phyloP scores from a whole-genome alignment of 1,284 basidiomycete genomes.

The Vanrija sp. region DNA sequence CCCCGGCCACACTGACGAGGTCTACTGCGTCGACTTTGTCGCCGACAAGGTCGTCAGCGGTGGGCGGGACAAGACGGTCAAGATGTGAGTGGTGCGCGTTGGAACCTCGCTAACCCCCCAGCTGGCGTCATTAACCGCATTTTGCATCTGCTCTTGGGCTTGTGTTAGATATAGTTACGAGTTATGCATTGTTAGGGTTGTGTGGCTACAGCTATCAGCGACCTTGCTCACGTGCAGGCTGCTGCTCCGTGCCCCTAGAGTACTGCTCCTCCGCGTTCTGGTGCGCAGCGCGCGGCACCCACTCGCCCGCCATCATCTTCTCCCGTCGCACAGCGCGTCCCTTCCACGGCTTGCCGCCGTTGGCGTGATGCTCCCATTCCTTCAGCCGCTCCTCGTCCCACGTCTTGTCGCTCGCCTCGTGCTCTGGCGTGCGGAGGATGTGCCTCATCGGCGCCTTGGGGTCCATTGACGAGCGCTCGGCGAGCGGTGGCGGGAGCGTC shows the following conservation, averaged over 20 bases:
- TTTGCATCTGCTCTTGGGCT: not conserved
- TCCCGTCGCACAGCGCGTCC: constrained; percentile 47
- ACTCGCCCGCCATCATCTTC: not conserved
- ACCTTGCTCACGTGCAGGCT: too few species aligned
- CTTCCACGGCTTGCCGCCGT: constrained; percentile 62
- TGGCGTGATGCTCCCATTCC: constrained; percentile 67
- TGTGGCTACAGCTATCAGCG: too few species aligned
- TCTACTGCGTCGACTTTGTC: constrained; percentile 97
- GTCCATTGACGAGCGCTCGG: constrained; percentile 35
- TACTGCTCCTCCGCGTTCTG: too few species aligned
- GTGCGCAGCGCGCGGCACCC: too few species aligned
- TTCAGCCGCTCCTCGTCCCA: constrained; percentile 71
- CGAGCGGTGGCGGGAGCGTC: constrained; percentile 51
- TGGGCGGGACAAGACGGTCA: constrained; percentile 62
- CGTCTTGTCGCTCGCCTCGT: constrained; percentile 56
- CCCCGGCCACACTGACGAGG: constrained; percentile 94
- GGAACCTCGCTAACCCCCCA: not conserved
- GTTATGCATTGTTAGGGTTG: too few species aligned
- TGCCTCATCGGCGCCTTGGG: constrained; percentile 21
- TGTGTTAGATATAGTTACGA: not conserved
- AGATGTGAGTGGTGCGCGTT: constrained; percentile 54
- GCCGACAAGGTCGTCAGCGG: constrained; percentile 97
- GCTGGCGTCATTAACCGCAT: not conserved
- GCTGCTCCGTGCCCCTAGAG: too few species aligned
- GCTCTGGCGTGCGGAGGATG: constrained; percentile 57